Conservation (phyloP, 306 rosid genomes). For the Cicer bijugum region DNA sequence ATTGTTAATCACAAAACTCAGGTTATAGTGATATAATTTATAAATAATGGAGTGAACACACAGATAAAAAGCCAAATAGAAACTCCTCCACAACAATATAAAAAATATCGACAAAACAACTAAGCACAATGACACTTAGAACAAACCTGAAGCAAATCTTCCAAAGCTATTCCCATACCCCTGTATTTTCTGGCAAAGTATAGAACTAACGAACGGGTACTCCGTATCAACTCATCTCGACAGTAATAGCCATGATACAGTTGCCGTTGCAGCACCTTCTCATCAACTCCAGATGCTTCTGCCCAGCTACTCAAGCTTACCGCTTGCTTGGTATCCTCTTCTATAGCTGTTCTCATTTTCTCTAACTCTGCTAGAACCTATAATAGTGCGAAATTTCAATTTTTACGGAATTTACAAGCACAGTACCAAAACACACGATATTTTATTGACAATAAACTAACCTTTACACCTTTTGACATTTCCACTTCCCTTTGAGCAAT, state of each 20-base stretch:
- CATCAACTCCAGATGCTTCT: constrained; percentile 69
- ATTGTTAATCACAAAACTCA: neutral
- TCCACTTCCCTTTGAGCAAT: constrained; percentile 73
- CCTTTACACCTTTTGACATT: constrained; percentile 80
- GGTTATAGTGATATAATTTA: constrained; percentile 29
- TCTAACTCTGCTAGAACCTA: constrained; percentile 79
- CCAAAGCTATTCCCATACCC: constrained; percentile 77
- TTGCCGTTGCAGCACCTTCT: constrained; percentile 59
- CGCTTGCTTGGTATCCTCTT: constrained; percentile 63
- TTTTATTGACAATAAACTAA: constrained; percentile 45
- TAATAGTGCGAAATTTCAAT: constrained; percentile 8
- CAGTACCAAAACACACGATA: neutral
- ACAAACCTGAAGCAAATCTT: constrained; percentile 87
- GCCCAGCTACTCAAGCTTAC: constrained; percentile 85
- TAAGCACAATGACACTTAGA: constrained; percentile 18
- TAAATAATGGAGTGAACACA: constrained; percentile 7
- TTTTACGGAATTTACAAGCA: neutral
- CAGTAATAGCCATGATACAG: constrained; percentile 73
- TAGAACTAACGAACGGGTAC: constrained; percentile 73
- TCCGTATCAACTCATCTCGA: constrained; percentile 76
- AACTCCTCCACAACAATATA: constrained; percentile 8
- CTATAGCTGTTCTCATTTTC: constrained; percentile 64
- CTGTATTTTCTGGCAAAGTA: constrained; percentile 77
- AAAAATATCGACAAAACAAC: constrained; percentile 17
- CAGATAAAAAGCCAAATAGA: constrained; percentile 15